Evolutionary conservation across 2,329 filamentous ascomycete genomes (phyloP), one percentile per base, ranked within the genome.

Genomic region (Calonectria leucothoes): DNA sequence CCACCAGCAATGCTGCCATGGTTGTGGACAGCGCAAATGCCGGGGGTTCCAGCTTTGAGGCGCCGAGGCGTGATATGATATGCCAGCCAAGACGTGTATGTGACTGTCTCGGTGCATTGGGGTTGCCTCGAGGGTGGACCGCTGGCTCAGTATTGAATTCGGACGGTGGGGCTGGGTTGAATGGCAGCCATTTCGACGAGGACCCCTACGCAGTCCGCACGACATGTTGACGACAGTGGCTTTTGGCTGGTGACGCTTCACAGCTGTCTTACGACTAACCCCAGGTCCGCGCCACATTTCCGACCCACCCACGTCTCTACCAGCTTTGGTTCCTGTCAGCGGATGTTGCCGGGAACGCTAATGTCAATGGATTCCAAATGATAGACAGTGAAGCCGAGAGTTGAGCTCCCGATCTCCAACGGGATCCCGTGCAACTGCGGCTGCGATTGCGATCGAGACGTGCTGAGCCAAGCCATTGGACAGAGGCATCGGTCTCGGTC

Each of bases 401-500:
- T 33, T 48, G 51, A 55, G 27, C 45, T 42, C n/a, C 45, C 71
- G 72, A 77, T 79, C 71, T 51, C 27, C 61, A 77, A 48, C 37
- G 48, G 37, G 51, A 49, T 49, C 63, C 48, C 37, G 66, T 64
- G 57, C 57, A 69, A 17, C 42, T 33, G 48, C 35, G 35, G 35
- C 23, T 51, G 52, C 14, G 39, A n/a, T 61, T 59, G 57, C 67
- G 63, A 74, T 77, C 77, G 76, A 64, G 55, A 39, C 37, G 35
- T 49, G 39, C 48, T 64, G 71, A 35, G 45, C 64, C 39, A 48
- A 48, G 67, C 33, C 51, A 59, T 71, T 42, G 64, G 42, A 59
- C 8, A 37, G 31, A 37, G 29, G n/a, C 25, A 7, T 61, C n/a
- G 55, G 23, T 25, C 35, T 39, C n/a, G 76, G 67, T 78, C 78